Evolutionary conservation across 2,329 filamentous ascomycete species (phyloP).

Genomic region (Cryphonectria parasitica): DNA sequence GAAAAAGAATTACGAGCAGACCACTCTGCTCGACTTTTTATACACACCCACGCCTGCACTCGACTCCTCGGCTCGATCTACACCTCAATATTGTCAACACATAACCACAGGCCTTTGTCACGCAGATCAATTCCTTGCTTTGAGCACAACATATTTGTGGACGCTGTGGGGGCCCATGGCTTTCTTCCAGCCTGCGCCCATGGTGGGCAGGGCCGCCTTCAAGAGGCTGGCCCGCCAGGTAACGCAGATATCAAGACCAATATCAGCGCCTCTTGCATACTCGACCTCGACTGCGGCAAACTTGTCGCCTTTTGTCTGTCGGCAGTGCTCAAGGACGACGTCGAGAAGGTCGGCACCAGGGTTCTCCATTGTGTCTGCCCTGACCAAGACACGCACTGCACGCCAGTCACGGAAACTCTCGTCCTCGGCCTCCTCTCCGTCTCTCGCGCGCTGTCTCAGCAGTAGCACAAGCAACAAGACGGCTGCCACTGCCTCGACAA

Average conservation of each 20-base stretch:
- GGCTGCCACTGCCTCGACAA: slow-evolving; percentile 11
- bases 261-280: slow-evolving; percentile 9
- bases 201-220: slow-evolving; percentile 19
- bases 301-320: slow-evolving; percentile 47
- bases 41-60: neutral
- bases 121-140: neutral
- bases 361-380: slow-evolving; percentile 14
- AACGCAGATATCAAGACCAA: slow-evolving; percentile 15
- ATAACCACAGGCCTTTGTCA: neutral
- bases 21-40: neutral
- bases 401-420: slow-evolving; percentile 1
- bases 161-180: slow-evolving; percentile 17
- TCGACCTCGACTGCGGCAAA: slow-evolving; percentile 14
- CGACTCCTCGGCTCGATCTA: neutral
- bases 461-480: slow-evolving; percentile 25
- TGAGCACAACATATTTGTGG: neutral
- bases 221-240: slow-evolving; percentile 24
- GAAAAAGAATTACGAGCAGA: neutral
- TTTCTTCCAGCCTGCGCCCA: slow-evolving; percentile 25
- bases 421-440: slow-evolving; percentile 12
- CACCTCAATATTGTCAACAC: neutral
- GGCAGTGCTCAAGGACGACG: slow-evolving; percentile 45
- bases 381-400: slow-evolving; percentile 7
- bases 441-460: slow-evolving; percentile 18
- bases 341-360: neutral